A percentile compares a stretch with the other conserved stretches of the same genome.
These are phyloP conservation scores for Copromyces sp. DNA, from an alignment of 495 filamentous ascomycete species.

Conservation along the genomic window DNA sequence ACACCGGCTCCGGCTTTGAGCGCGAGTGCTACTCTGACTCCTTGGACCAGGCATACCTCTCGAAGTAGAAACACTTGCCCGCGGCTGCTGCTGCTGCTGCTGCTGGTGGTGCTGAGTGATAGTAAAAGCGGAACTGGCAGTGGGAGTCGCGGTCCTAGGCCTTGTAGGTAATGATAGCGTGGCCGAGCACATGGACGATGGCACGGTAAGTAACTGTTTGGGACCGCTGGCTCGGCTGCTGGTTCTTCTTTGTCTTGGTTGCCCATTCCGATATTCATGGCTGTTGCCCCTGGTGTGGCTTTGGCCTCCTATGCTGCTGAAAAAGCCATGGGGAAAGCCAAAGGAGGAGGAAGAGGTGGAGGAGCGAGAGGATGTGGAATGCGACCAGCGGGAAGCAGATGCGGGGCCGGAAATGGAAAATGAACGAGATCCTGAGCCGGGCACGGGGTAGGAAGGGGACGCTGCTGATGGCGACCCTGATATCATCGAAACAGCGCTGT, in stretches of 20 bases:
- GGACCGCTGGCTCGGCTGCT: not conserved
- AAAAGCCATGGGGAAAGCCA: not conserved
- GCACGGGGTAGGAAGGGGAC: not conserved
- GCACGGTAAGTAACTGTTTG: not conserved
- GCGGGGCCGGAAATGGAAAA: not conserved
- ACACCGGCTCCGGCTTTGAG: not conserved
- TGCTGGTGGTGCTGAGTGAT: not conserved
- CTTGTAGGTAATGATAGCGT: not conserved
- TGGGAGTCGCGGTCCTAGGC: not conserved
- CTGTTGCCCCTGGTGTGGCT: not conserved
- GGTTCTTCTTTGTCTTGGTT: not conserved
- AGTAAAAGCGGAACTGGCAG: not conserved
- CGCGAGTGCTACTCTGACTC: not conserved
- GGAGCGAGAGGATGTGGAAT: not conserved
- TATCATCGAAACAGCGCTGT: conserved; percentile 1
- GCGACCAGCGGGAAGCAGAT: not conserved
- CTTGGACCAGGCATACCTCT: not conserved
- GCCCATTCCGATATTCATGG: not conserved
- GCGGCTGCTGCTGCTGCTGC: not conserved
- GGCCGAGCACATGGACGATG: not conserved
- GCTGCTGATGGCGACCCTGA: not conserved
- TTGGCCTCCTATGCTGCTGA: not conserved
- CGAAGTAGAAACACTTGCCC: not conserved
- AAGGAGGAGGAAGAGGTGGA: not conserved
- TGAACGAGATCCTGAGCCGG: not conserved